Evolutionary conservation across 306 rosid species (phyloP).

Genomic region (Ormosia emarginata): DNA sequence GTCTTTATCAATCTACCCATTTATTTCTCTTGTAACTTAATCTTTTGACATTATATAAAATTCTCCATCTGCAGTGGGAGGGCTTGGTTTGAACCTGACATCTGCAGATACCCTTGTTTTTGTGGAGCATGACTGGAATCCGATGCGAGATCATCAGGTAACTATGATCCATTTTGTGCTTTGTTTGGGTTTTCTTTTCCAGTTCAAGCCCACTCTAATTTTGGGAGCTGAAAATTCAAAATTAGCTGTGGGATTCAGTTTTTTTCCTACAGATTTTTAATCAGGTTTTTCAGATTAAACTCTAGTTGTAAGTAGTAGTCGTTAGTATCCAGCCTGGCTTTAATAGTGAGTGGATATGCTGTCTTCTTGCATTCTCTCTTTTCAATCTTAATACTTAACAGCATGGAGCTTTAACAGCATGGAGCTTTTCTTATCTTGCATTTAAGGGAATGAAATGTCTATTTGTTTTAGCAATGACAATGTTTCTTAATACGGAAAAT

Average conservation of each 20-base stretch:
- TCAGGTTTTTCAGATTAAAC: background rate
- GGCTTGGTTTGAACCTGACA: conserved; percentile 96
- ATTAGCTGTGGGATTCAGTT: background rate
- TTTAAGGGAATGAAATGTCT: background rate
- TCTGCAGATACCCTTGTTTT: conserved; percentile 93
- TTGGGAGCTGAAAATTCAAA: conserved; percentile 13
- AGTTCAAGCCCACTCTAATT: background rate
- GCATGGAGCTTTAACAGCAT: background rate
- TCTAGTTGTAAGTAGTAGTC: background rate
- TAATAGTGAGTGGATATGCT: background rate
- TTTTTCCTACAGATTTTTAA: background rate
- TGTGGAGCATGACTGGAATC: conserved; percentile 99
- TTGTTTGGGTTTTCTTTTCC: conserved; percentile 10
- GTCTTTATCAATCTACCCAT: background rate
- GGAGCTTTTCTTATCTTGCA: background rate
- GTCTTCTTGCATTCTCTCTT: background rate
- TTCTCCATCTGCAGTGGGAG: conserved; percentile 70
- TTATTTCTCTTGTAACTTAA: background rate
- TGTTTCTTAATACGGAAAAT: background rate
- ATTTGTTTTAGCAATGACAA: background rate
- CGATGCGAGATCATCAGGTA: conserved; percentile 98
- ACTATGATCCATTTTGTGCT: conserved; percentile 10
- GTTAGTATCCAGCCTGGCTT: background rate
- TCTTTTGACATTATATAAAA: conserved; percentile 9
- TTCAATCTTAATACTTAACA: background rate